Percentiles rank a stretch among this genome's conserved stretches.
Conservation (phyloP, 148 eudicot genomes). For the Spergularia bocconei region DNA sequence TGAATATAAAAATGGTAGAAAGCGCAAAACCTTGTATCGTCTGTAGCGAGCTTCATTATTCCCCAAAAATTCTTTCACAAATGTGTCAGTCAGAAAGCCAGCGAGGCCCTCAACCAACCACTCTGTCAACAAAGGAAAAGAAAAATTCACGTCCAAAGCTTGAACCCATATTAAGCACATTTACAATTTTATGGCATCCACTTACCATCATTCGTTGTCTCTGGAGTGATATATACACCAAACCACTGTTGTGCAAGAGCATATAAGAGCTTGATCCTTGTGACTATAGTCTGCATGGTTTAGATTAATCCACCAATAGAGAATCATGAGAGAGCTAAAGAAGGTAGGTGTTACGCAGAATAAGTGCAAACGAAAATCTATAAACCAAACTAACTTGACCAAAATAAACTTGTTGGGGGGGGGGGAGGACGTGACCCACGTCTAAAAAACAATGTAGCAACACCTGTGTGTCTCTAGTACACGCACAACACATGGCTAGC, state of each 20-base stretch:
- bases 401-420: no score
- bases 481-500: background rate
- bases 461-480: background rate
- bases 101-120: slow-evolving; percentile 98
- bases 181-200: slow-evolving; percentile 13
- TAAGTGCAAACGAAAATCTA: background rate
- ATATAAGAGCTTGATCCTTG: slow-evolving; percentile 83
- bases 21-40: slow-evolving; percentile 71
- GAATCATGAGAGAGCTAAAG: background rate
- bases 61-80: slow-evolving; percentile 74
- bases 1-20: background rate
- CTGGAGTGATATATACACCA: slow-evolving; percentile 91
- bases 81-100: slow-evolving; percentile 82
- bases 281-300: slow-evolving; percentile 67
- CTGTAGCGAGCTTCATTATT: slow-evolving; percentile 96
- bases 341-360: background rate
- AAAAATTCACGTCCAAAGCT: slow-evolving; percentile 13
- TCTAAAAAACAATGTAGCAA: background rate
- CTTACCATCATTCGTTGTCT: slow-evolving; percentile 87
- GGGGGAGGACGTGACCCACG: background rate
- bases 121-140: slow-evolving; percentile 44
- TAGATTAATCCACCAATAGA: slow-evolving; percentile 12
- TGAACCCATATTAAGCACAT: slow-evolving; percentile 13
- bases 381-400: no score
- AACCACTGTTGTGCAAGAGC: slow-evolving; percentile 99